These are phyloP conservation scores for Petasospora fabianii DNA, from an alignment of 1,139 yeast genomes.

Conservation along the genomic window DNA sequence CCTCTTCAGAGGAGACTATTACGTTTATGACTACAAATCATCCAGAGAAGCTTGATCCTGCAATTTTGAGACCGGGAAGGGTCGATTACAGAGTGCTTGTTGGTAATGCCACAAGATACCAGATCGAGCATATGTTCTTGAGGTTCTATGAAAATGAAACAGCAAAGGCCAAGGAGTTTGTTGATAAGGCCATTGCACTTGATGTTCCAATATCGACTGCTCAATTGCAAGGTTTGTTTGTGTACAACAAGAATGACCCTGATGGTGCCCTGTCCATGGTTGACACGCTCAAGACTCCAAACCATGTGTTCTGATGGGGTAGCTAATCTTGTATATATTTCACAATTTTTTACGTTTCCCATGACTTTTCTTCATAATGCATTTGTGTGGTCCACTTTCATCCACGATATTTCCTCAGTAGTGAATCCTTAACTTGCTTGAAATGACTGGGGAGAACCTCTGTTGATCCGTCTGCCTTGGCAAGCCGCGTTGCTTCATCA, in stretches of 20 bases:
- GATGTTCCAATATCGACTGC: slow-evolving; percentile 80
- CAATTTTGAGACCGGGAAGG: slow-evolving; percentile 85
- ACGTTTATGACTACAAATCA: slow-evolving; percentile 99
- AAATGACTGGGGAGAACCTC: slow-evolving; percentile 36
- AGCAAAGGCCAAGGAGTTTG: slow-evolving; percentile 60
- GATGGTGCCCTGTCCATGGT: slow-evolving; percentile 70
- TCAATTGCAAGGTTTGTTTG: slow-evolving; percentile 91
- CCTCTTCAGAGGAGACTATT: slow-evolving; percentile 93
- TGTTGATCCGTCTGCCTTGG: slow-evolving; percentile 34
- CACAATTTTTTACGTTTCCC: neutral
- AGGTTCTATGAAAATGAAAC: slow-evolving; percentile 74
- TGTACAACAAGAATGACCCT: slow-evolving; percentile 85
- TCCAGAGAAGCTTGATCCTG: slow-evolving; percentile 87
- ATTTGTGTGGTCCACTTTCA: slow-evolving; percentile 3
- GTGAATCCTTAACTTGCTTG: slow-evolving; percentile 27
- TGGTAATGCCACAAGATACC: slow-evolving; percentile 81
- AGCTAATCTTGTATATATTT: slow-evolving; percentile 1
- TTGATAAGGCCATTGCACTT: slow-evolving; percentile 46
- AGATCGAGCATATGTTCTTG: slow-evolving; percentile 78
- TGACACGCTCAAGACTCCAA: slow-evolving; percentile 36
- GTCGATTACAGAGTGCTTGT: slow-evolving; percentile 80
- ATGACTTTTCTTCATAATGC: neutral
- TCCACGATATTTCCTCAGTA: slow-evolving; percentile 23
- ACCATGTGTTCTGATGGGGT: slow-evolving; percentile 31
- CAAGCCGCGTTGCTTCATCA: slow-evolving; percentile 31